Evolutionary conservation across 2,329 filamentous ascomycete genomes (phyloP).

Genomic region (Botrytis aclada): DNA sequence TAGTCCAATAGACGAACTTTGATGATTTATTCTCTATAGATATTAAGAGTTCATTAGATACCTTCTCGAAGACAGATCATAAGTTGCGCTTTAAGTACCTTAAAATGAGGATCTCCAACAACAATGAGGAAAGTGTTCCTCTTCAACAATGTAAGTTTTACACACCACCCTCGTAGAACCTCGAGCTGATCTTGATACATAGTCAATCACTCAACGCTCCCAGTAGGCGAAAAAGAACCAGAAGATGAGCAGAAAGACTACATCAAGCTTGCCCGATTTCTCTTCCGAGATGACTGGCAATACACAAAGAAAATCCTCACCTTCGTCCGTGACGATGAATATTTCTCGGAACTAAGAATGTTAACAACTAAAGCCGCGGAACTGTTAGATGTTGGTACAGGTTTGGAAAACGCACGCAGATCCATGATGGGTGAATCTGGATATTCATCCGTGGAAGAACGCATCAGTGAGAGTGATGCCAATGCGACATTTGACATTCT

Average conservation of each 20-base stretch:
- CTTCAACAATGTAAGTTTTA: not conserved
- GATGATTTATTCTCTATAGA: not conserved
- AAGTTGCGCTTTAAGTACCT: not conserved
- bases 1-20: not conserved
- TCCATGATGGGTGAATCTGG: not conserved
- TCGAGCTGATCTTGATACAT: not conserved
- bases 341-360: accelerated
- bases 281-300: not conserved
- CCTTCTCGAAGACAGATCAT: not conserved
- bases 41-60: not conserved
- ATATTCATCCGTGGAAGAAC: not conserved
- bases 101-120: not conserved
- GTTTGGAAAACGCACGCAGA: not conserved
- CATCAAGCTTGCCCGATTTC: not conserved
- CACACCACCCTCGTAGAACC: not conserved
- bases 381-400: not conserved
- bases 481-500: not conserved
- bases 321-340: accelerated
- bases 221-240: not conserved
- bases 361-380: not conserved
- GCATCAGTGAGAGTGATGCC: not conserved
- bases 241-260: not conserved
- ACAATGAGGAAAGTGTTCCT: not conserved
- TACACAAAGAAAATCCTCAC: not conserved
- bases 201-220: accelerated